Evolutionary conservation across 768 basidiomycete species (phyloP).

Genomic region (Lyophyllum shimeji): DNA sequence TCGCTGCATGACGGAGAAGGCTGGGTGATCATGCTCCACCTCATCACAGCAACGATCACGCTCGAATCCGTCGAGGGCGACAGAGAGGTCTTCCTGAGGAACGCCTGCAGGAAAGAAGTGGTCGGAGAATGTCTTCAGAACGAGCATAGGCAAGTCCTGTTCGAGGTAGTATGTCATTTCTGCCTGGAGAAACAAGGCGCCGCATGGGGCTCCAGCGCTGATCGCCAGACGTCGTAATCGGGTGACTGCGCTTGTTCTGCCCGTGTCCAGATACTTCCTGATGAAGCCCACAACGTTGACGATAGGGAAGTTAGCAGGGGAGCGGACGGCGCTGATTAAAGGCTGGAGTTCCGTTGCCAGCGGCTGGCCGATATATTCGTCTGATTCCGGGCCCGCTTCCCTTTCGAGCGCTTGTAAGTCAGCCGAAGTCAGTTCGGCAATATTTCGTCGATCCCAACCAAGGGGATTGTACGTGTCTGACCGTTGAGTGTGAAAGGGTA

Average conservation of each 20-base stretch:
- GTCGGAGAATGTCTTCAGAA: slow-evolving; percentile 46
- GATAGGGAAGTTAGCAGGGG: slow-evolving; percentile 19
- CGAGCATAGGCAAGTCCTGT: slow-evolving; percentile 23
- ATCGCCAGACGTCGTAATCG: slow-evolving; percentile 32
- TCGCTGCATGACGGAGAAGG: slow-evolving; percentile 3
- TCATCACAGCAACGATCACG: neutral
- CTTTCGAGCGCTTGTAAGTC: neutral
- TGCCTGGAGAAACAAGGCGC: slow-evolving; percentile 33
- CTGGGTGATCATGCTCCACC: slow-evolving; percentile 1
- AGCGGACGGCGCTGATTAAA: neutral
- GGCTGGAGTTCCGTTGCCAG: slow-evolving; percentile 3
- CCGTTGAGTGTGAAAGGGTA: neutral
- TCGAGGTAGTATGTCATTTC: slow-evolving; percentile 44
- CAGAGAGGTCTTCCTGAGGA: slow-evolving; percentile 39
- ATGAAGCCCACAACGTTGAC: slow-evolving; percentile 33
- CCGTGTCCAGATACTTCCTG: slow-evolving; percentile 30
- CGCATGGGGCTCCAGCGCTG: slow-evolving; percentile 16
- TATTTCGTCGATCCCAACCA: neutral
- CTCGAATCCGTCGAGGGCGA: slow-evolving; percentile 10
- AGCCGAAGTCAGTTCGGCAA: neutral
- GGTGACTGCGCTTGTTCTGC: slow-evolving; percentile 31
- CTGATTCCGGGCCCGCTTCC: slow-evolving; percentile 3
- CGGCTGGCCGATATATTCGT: slow-evolving; percentile 4
- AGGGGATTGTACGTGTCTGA: neutral
- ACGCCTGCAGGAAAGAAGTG: slow-evolving; percentile 55